Base-by-base conservation (phyloP, 768 basidiomycete species). In the Boletus speciosus region DNA sequence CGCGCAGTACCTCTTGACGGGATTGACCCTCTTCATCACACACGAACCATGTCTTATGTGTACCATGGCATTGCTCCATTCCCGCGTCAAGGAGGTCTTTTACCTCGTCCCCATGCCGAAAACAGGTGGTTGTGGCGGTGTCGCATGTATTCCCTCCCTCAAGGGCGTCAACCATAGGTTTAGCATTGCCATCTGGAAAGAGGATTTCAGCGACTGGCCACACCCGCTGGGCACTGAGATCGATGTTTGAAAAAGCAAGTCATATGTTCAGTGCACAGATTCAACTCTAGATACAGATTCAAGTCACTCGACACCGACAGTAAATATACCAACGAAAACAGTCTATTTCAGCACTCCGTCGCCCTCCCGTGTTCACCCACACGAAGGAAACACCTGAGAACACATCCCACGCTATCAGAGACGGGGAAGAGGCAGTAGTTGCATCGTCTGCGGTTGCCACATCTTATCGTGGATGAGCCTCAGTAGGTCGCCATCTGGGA, bases 11-110 rank as follows among this genome's bases (percentile, higher is more conserved):
- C 85, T 98, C 41, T 78, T 98, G 25, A 98, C 93, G 0, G 84
- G 85, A 2, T 79, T 85, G 16, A 83, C 85, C 1, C 76, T 98
- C 25, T 98, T 98, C 74, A 82, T 84, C 49, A 92, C 93, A 10
- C 96, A 99, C 71, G 97, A 99, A 62, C 97, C 97, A 0, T 99
- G 97, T 62, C 81, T 99, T 52, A 93, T 98, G 92, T 99, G 97
- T 69, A 83, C 86, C 62, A 99, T 99, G 97, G 92, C 94, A 2
- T 73, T 98, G 21, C 74, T 97, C 6, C 97, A 99, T 71, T 94
- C 91, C 1, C 83, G 97, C n/a, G 92, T 98, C 52, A 87, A 88
- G 62, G 85, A 93, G 56, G 80, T 98, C 6, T 79, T 91, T 66
- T 84, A 86, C 65, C 66, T 98, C 34, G 66, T 81, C 25, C 81